Conservation (phyloP, 2,329 filamentous ascomycete genomes). For the Beauveria australis region DNA sequence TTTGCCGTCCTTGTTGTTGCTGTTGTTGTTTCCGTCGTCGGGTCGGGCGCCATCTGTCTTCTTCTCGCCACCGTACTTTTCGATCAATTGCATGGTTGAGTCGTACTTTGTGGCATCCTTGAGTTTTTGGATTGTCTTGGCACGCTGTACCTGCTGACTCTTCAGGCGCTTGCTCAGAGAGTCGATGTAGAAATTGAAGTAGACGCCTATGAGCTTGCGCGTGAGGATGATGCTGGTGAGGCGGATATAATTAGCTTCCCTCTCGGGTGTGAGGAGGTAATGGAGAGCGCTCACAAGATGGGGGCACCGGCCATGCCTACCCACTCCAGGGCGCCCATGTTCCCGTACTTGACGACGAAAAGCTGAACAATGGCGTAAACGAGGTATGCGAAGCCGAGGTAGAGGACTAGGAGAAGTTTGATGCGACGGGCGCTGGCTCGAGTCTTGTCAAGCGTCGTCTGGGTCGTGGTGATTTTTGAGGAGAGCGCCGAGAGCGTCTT, state of each 20-base stretch:
- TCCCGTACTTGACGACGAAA: conserved; percentile 76
- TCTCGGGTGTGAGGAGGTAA: background rate
- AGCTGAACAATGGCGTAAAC: conserved; percentile 74
- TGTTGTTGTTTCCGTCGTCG: conserved; percentile 13
- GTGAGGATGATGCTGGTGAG: conserved; percentile 69
- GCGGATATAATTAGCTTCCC: conserved; percentile 12
- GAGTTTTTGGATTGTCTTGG: conserved; percentile 83
- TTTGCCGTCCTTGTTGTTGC: conserved; percentile 13
- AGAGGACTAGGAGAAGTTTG: conserved; percentile 83
- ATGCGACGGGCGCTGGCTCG: conserved; percentile 67
- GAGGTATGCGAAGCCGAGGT: conserved; percentile 83
- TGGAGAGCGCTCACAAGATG: conserved; percentile 50
- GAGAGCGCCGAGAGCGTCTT: conserved; percentile 79
- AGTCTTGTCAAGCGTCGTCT: conserved; percentile 63
- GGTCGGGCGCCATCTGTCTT: conserved; percentile 28
- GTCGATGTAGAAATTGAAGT: conserved; percentile 76
- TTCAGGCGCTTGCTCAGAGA: conserved; percentile 62
- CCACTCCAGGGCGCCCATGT: conserved; percentile 71
- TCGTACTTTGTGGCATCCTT: conserved; percentile 95
- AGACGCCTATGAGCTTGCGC: conserved; percentile 56
- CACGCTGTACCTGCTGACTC: conserved; percentile 67
- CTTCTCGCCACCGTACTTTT: conserved; percentile 79
- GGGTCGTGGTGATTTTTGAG: conserved; percentile 69
- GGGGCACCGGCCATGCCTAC: conserved; percentile 71
- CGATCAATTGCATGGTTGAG: conserved; percentile 82